Evolutionary conservation across 140 eudicot species (phyloP).

Genomic region (Bidens hawaiensis): DNA sequence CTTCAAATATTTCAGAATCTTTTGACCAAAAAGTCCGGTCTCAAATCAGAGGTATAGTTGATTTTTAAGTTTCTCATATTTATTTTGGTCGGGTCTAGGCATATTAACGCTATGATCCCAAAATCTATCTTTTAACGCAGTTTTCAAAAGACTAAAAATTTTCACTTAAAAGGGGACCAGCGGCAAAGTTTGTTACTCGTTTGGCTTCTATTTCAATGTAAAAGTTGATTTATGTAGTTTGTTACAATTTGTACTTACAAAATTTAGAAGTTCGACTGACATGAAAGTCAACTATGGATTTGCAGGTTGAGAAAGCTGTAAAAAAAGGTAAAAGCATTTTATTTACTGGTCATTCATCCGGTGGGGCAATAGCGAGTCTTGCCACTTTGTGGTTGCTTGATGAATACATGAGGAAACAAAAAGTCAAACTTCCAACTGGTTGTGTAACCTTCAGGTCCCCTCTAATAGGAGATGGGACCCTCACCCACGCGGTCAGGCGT

Average conservation of each 20-base stretch:
- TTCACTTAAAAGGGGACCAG: neutral
- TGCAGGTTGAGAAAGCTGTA: constrained; percentile 69
- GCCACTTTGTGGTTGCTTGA: constrained; percentile 78
- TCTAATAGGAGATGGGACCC: constrained; percentile 45
- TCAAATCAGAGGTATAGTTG: constrained; percentile 34
- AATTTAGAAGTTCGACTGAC: neutral
- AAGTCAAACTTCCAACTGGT: constrained; percentile 8
- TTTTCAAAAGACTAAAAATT: too few relatives aligned
- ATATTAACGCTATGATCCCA: too few relatives aligned
- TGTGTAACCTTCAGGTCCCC: constrained; percentile 89
- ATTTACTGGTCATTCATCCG: constrained; percentile 72
- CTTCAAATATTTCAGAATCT: constrained; percentile 35
- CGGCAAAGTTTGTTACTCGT: neutral
- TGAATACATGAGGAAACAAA: constrained; percentile 22
- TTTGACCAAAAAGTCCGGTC: constrained; percentile 15
- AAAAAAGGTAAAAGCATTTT: constrained; percentile 43
- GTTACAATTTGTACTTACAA: too few relatives aligned
- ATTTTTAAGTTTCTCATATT: neutral
- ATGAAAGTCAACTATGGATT: constrained; percentile 2
- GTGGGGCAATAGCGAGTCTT: constrained; percentile 63
- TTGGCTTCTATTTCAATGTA: neutral
- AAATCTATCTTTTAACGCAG: too few relatives aligned
- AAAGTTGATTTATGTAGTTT: neutral
- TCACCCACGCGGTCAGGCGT: constrained; percentile 52
- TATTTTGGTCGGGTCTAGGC: neutral